phyloP scores from a whole-genome alignment of 225 moss, liverwort and hornwort species.

The Antitrichia curtipendula region DNA sequence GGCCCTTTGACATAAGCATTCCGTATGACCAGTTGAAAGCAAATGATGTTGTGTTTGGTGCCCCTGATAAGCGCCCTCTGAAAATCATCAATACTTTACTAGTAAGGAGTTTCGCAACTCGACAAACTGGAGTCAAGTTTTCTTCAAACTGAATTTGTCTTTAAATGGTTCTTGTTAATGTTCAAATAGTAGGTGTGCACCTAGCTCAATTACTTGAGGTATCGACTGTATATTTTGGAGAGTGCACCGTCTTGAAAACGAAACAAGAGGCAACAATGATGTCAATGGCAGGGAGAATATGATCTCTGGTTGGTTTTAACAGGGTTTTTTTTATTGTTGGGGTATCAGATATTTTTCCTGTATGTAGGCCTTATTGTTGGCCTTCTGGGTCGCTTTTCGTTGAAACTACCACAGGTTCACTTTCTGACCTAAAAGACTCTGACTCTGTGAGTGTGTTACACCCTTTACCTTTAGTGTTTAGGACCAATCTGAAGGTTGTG shows the following conservation, averaged over 20 bases:
- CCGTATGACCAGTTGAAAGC: conserved; percentile 78
- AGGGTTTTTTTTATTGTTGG: neutral
- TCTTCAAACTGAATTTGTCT: neutral
- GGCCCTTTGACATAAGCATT: conserved; percentile 75
- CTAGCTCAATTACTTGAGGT: neutral
- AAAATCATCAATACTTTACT: conserved; percentile 79
- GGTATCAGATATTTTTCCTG: conserved; percentile 72
- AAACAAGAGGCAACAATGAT: neutral
- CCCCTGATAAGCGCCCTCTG: conserved; percentile 87
- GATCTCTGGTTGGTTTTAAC: neutral
- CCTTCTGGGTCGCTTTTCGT: conserved; percentile 76
- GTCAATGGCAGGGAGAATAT: neutral
- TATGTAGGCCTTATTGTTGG: conserved; percentile 79
- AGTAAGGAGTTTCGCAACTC: conserved; percentile 22
- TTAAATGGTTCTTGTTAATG: neutral
- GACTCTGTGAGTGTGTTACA: neutral
- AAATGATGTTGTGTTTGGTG: conserved; percentile 82
- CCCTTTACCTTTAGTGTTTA: neutral
- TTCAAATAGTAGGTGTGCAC: neutral
- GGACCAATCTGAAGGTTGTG: neutral
- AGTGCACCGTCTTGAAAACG: neutral
- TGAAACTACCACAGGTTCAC: conserved; percentile 82
- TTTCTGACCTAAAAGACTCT: conserved; percentile 1
- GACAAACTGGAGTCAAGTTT: neutral
- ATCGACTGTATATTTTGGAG: neutral